Evolutionary conservation across 73 alveolate genomes (phyloP).

Genomic region (Tetrahymena thermophila): DNA sequence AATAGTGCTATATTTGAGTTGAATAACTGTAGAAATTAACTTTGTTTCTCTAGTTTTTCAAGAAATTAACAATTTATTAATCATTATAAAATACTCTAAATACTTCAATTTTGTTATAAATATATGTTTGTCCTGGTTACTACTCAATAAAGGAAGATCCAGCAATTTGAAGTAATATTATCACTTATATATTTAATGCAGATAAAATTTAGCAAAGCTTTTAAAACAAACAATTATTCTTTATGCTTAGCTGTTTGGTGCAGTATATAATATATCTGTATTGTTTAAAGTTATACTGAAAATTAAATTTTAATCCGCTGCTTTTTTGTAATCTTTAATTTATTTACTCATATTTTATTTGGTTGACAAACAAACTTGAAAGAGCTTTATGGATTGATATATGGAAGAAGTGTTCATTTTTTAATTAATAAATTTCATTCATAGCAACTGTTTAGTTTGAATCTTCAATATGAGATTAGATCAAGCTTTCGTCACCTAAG

Average conservation of each 20-base stretch:
- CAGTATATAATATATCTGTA: neutral
- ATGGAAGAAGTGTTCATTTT: neutral
- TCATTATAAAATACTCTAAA: neutral
- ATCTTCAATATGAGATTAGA: neutral
- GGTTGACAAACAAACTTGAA: neutral
- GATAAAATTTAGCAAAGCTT: neutral
- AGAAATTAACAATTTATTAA: neutral
- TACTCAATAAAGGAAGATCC: neutral
- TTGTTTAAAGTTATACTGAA: neutral
- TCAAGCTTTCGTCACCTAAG: neutral
- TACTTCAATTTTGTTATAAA: neutral
- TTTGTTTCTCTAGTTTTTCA: neutral
- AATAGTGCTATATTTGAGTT: neutral
- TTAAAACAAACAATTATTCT: neutral
- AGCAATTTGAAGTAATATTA: neutral
- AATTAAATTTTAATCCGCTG: neutral
- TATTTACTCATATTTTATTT: neutral
- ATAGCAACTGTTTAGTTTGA: neutral
- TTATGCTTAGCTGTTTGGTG: neutral
- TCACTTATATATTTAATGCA: neutral
- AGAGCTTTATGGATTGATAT: neutral
- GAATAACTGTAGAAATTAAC: neutral
- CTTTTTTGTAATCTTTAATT: neutral
- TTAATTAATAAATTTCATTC: neutral
- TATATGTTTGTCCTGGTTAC: neutral